phyloP scores from a whole-genome alignment of 441 rosid genomes.

The Hura crepitans region DNA sequence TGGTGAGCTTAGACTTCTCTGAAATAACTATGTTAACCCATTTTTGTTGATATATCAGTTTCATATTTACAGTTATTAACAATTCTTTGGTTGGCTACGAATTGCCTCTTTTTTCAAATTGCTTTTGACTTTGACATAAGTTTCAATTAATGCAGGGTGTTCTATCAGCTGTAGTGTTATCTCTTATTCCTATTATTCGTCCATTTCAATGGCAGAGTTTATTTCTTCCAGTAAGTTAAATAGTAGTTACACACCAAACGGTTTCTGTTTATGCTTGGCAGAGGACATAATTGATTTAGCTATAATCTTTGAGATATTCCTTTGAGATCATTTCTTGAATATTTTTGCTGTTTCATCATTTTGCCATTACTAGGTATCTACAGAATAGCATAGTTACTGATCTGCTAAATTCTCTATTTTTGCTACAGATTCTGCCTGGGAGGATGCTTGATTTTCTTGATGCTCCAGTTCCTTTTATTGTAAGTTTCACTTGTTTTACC shows the following conservation, averaged over 20 bases:
- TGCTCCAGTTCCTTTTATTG: conserved; percentile 96
- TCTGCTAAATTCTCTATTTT: conserved; percentile 20
- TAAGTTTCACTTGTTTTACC: conserved; percentile 39
- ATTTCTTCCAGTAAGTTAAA: conserved; percentile 79
- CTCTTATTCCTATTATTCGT: conserved; percentile 77
- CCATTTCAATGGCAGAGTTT: conserved; percentile 99
- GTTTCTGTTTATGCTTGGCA: background rate
- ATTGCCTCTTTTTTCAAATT: background rate
- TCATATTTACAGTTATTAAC: conserved; percentile 11
- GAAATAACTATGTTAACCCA: conserved; percentile 5
- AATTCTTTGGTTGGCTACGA: background rate
- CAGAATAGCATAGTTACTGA: conserved; percentile 3
- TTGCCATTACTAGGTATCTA: background rate
- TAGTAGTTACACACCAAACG: background rate
- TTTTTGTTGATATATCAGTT: too few species aligned
- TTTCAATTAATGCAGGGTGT: conserved; percentile 60
- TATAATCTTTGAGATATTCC: background rate
- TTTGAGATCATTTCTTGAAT: background rate
- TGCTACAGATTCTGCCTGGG: conserved; percentile 69
- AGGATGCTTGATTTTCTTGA: conserved; percentile 97
- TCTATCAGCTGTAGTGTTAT: conserved; percentile 75
- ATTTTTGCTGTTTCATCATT: background rate
- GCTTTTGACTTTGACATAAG: conserved; percentile 19
- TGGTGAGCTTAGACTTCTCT: conserved; percentile 47
- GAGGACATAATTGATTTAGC: conserved; percentile 8